These are phyloP conservation scores for Senna siamea DNA, from an alignment of 306 rosid genomes.

Conservation along the genomic window DNA sequence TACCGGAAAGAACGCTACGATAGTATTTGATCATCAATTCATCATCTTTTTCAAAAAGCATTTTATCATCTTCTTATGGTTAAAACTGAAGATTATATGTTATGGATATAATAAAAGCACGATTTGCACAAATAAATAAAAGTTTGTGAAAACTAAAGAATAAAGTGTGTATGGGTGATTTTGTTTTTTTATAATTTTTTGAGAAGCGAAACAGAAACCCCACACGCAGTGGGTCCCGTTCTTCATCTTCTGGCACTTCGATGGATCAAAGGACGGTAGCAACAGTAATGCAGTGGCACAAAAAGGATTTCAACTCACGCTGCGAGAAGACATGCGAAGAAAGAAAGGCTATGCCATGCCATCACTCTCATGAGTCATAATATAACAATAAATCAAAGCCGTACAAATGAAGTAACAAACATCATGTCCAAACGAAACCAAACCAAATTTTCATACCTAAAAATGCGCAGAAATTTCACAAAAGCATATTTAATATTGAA, in stretches of 20 bases:
- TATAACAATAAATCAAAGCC: neutral
- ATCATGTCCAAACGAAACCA: neutral
- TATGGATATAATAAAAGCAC: neutral
- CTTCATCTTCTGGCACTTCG: neutral
- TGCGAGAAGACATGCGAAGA: constrained; percentile 25
- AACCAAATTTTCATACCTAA: neutral
- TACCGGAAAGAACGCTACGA: neutral
- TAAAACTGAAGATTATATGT: neutral
- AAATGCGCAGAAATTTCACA: constrained; percentile 4
- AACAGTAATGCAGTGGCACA: neutral
- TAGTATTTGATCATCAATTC: neutral
- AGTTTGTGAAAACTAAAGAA: neutral
- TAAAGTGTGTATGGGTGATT: no score
- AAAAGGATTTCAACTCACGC: constrained; percentile 17
- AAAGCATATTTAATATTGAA: neutral
- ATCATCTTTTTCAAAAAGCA: neutral
- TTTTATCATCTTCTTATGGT: neutral
- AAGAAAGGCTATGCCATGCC: neutral
- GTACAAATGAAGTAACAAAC: neutral
- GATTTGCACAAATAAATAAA: neutral
- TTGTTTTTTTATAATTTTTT: neutral
- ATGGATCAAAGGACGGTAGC: constrained; percentile 13
- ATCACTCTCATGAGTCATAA: neutral
- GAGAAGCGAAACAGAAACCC: neutral
- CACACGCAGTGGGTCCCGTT: neutral